Conservation (phyloP, 2,329 filamentous ascomycete species). For the Coleophoma cylindrospora region DNA sequence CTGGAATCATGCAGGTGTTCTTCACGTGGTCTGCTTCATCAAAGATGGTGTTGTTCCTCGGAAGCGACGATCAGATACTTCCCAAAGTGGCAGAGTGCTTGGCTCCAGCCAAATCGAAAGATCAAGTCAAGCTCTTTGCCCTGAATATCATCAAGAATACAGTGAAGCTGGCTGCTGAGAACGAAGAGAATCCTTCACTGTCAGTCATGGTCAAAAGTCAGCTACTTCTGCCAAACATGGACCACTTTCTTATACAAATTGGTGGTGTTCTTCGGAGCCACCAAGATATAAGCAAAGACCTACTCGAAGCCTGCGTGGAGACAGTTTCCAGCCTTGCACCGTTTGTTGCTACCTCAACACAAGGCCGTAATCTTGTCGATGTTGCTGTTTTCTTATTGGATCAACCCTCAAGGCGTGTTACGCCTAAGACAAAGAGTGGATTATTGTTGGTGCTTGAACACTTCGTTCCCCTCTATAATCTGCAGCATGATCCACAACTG, state of each 20-base stretch:
- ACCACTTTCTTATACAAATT: slow-evolving; percentile 61
- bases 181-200: slow-evolving; percentile 41
- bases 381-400: slow-evolving; percentile 78
- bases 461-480: slow-evolving; percentile 65
- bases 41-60: slow-evolving; percentile 63
- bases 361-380: slow-evolving; percentile 72
- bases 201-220: slow-evolving; percentile 46
- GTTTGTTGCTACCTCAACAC: slow-evolving; percentile 60
- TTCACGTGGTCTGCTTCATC: slow-evolving; percentile 72
- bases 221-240: slow-evolving; percentile 51
- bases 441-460: slow-evolving; percentile 76
- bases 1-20: slow-evolving; percentile 75
- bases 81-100: slow-evolving; percentile 69
- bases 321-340: slow-evolving; percentile 72
- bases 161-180: slow-evolving; percentile 52
- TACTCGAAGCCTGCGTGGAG: slow-evolving; percentile 75
- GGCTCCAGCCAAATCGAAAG: slow-evolving; percentile 67
- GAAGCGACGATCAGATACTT: slow-evolving; percentile 55
- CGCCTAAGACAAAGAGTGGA: slow-evolving; percentile 74
- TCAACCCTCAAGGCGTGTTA: slow-evolving; percentile 80
- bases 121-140: slow-evolving; percentile 80
- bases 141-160: slow-evolving; percentile 70
- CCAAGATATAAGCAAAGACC: slow-evolving; percentile 57
- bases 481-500: slow-evolving; percentile 50
- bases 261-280: slow-evolving; percentile 59